These are phyloP conservation scores for Colletotrichum graminicola DNA, from an alignment of 2,329 filamentous ascomycete genomes.

Conservation along the genomic window DNA sequence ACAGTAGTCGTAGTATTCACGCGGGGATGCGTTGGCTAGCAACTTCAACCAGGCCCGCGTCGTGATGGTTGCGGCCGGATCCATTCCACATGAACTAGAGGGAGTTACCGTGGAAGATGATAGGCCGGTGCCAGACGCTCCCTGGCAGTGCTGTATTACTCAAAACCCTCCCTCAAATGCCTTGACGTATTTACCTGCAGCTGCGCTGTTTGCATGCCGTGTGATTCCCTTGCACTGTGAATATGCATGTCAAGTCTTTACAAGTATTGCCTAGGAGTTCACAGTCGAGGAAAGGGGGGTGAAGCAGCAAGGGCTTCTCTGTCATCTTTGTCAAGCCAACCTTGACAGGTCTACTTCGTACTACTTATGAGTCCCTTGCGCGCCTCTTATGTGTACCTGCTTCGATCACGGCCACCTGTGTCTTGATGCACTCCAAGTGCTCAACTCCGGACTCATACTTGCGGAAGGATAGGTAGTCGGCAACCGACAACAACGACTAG, in stretches of 20 bases:
- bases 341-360: not conserved
- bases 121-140: not conserved
- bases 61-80: not conserved
- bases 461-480: not conserved
- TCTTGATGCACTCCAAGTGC: not conserved
- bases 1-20: not conserved
- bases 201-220: not conserved
- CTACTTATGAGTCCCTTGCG: not conserved
- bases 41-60: not conserved
- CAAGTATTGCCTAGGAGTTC: not conserved
- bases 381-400: not conserved
- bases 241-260: not conserved
- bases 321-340: not conserved
- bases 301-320: not conserved
- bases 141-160: not conserved
- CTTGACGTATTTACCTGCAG: not conserved
- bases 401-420: not conserved
- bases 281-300: not conserved
- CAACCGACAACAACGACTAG: not conserved
- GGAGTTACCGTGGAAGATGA: not conserved
- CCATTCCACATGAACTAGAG: not conserved
- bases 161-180: conserved; percentile 4
- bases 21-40: not conserved
- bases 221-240: not conserved
- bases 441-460: not conserved